Conservation (phyloP, 2,329 filamentous ascomycete genomes). For the Lecanicillium sp. region DNA sequence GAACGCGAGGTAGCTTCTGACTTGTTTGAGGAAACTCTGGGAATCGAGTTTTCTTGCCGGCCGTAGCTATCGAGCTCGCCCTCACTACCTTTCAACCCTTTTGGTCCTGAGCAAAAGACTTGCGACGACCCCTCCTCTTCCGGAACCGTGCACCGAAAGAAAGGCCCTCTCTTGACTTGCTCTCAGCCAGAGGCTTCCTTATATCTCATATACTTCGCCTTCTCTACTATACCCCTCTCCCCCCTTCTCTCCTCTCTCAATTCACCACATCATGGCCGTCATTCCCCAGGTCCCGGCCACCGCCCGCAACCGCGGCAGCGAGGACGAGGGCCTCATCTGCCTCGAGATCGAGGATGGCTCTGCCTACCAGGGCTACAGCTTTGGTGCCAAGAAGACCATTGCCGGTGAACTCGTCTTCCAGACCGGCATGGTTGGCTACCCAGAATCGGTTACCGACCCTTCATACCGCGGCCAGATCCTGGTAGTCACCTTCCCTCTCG, state of each 20-base stretch:
- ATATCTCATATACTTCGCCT: constrained; percentile 13
- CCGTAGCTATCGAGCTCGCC: constrained; percentile 21
- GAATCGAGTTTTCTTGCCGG: constrained; percentile 29
- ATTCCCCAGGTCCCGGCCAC: constrained; percentile 47
- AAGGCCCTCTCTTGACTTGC: constrained; percentile 10
- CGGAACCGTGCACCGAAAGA: constrained; percentile 1
- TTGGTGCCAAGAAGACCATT: constrained; percentile 89
- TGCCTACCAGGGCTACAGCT: constrained; percentile 90
- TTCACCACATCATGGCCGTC: constrained; percentile 18
- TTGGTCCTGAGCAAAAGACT: constrained; percentile 12
- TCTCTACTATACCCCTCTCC: constrained; percentile 9
- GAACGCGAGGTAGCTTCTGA: constrained; percentile 30
- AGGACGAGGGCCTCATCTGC: constrained; percentile 60
- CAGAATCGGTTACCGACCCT: constrained; percentile 83
- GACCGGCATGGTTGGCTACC: constrained; percentile 98
- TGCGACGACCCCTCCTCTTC: constrained; percentile 2
- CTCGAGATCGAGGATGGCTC: constrained; percentile 91
- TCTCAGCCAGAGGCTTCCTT: constrained; percentile 16
- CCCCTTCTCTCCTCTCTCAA: constrained; percentile 1
- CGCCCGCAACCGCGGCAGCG: constrained; percentile 44
- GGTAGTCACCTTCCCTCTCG: constrained; percentile 89
- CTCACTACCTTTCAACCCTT: no score
- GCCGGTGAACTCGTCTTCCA: constrained; percentile 98
- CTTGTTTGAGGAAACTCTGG: constrained; percentile 27
- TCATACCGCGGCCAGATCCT: constrained; percentile 90